Evolutionary conservation across 2,329 filamentous ascomycete genomes (phyloP), one percentile per base, ranked within the genome.

Genomic region (Gnomoniopsis sp.): DNA sequence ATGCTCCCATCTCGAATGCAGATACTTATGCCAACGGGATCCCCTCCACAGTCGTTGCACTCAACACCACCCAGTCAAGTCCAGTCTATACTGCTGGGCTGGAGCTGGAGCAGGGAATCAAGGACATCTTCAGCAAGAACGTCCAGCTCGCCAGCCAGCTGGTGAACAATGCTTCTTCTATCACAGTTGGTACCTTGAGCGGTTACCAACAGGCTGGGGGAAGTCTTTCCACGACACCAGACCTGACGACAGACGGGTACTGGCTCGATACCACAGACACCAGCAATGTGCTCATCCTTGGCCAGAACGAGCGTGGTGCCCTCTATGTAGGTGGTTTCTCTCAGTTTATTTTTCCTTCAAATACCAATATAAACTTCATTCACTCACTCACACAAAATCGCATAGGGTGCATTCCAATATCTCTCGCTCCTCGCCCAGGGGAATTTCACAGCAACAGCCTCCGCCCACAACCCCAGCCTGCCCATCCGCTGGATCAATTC

Each of bases 401-500:
- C 38, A 41, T 12, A 41, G 38, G 88, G 88, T 7, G 77, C 87
- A 4, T 90, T 88, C 65, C 82, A 88, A 62, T 90, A 88, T 63
- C 77, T 90, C 11, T 86, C 83, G 1, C 78, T 81, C 69, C 74
- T 90, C n/a, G 83, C 80, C 0, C 85, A 86, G 67, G 81, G 79
- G 23, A 80, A 86, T 49, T 74, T 84, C 59, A 76, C 77, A 0
- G 64, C 75, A 1, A 75, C 78, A 0, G 68, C 77, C 4, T 77
- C 78, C 49, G 71, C 77, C 2, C 79, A 78, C 10, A 88, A 81
- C 62, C 86, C 86, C 0, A 77, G 79, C 58, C 84, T 81, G 0
- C 82, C 82, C 0, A 81, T 90, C 46, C 79, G 88, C 63, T 90
- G 87, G 88, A 80, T 84, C 0, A 90, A 90, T 66, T 82, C 90